Conservation (phyloP, 768 basidiomycete genomes). For the Hygrocybe coccinea region DNA sequence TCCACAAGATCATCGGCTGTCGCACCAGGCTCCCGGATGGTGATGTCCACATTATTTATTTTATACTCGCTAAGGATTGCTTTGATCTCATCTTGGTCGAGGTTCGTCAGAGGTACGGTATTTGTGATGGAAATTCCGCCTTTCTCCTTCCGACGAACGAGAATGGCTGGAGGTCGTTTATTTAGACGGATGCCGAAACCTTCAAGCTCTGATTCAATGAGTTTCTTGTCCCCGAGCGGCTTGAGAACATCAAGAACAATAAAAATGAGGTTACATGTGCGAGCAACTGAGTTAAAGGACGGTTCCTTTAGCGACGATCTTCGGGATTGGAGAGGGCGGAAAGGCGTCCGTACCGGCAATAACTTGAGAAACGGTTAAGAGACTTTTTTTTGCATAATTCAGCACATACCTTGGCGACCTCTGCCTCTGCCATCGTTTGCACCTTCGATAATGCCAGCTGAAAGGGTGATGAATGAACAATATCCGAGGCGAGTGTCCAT, state of each 20-base stretch:
- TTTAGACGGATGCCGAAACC: slow-evolving; percentile 98
- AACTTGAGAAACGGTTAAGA: slow-evolving; percentile 36
- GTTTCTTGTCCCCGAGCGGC: slow-evolving; percentile 90
- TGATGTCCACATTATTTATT: slow-evolving; percentile 83
- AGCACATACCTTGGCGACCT: slow-evolving; percentile 79
- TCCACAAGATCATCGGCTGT: slow-evolving; percentile 97
- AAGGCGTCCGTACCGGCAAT: slow-evolving; percentile 61
- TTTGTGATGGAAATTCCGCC: slow-evolving; percentile 94
- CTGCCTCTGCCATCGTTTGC: slow-evolving; percentile 94
- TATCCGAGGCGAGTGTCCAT: background rate
- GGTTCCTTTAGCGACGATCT: slow-evolving; percentile 5
- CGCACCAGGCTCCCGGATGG: slow-evolving; percentile 87
- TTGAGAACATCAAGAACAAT: slow-evolving; percentile 98
- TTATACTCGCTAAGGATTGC: slow-evolving; percentile 92
- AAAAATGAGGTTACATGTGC: slow-evolving; percentile 97
- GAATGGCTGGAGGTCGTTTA: slow-evolving; percentile 86
- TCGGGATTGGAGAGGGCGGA: slow-evolving; percentile 2
- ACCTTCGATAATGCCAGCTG: slow-evolving; percentile 96
- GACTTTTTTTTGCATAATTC: background rate
- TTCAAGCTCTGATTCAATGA: slow-evolving; percentile 91
- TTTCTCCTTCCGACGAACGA: slow-evolving; percentile 81
- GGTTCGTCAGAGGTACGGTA: slow-evolving; percentile 92
- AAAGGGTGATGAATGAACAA: slow-evolving; percentile 16
- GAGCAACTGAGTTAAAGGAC: slow-evolving; percentile 59
- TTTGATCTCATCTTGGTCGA: slow-evolving; percentile 94